phyloP scores from a whole-genome alignment of 1,139 yeast genomes.

The Pichia sp. region DNA sequence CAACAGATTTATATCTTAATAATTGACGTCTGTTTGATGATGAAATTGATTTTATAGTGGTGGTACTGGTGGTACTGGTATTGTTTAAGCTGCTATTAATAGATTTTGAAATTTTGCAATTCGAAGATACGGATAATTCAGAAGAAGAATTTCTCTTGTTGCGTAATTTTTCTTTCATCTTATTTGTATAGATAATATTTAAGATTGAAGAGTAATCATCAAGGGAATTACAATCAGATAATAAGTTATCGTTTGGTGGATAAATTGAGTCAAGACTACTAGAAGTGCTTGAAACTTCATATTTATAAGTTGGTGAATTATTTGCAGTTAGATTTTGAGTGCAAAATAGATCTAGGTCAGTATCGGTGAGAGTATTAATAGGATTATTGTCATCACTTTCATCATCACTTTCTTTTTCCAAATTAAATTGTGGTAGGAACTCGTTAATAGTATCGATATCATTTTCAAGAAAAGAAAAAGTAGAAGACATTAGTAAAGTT shows the following conservation, averaged over 20 bases:
- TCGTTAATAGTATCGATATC: background rate
- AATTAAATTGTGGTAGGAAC: background rate
- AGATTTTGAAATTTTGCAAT: background rate
- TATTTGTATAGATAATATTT: constrained; percentile 12
- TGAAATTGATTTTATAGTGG: background rate
- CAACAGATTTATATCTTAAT: constrained; percentile 14
- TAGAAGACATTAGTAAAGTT: constrained; percentile 1
- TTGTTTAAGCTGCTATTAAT: background rate
- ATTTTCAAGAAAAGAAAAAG: no score
- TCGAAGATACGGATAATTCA: background rate
- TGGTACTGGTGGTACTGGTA: background rate
- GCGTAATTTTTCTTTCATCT: constrained; percentile 12
- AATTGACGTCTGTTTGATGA: background rate
- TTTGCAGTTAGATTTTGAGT: background rate
- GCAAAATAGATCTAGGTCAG: background rate
- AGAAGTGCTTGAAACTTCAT: background rate
- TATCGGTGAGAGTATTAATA: background rate
- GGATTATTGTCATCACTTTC: background rate
- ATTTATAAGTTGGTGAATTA: background rate
- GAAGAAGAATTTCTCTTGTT: constrained; percentile 8
- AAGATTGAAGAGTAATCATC: constrained; percentile 10
- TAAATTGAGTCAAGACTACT: background rate
- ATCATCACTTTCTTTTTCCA: background rate
- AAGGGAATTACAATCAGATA: constrained; percentile 5
- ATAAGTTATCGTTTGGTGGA: background rate